phyloP scores from a whole-genome alignment of 306 rosid species.

The Medicago ruthenica region DNA sequence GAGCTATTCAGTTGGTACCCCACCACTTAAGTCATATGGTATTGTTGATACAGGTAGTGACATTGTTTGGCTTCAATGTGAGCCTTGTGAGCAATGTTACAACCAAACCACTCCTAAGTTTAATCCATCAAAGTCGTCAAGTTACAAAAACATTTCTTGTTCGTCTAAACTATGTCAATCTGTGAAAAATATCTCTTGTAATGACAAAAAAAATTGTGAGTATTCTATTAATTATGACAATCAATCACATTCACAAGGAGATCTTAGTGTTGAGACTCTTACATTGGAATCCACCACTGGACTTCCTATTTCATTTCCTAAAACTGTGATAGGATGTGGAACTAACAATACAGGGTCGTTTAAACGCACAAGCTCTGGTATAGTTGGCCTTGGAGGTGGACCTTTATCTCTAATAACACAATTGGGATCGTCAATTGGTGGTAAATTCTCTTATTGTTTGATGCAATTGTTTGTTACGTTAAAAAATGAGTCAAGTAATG shows the following conservation, averaged over 20 bases:
- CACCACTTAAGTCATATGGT: constrained; percentile 32
- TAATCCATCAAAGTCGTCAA: constrained; percentile 45
- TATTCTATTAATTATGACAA: constrained; percentile 49
- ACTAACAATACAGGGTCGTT: not conserved
- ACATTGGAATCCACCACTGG: constrained; percentile 48
- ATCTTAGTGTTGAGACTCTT: constrained; percentile 47
- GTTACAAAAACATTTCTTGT: constrained; percentile 14
- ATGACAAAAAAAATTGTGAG: not conserved
- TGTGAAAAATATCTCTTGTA: not conserved
- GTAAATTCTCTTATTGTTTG: constrained; percentile 63
- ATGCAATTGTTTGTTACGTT: not conserved
- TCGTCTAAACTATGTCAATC: not conserved
- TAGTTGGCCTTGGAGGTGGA: constrained; percentile 61
- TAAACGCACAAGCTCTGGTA: constrained; percentile 33
- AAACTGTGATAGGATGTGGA: constrained; percentile 56
- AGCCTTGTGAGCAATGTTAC: constrained; percentile 54
- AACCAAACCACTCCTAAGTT: constrained; percentile 49
- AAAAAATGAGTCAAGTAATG: too few species aligned
- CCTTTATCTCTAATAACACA: constrained; percentile 46
- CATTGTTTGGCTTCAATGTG: constrained; percentile 63
- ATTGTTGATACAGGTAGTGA: constrained; percentile 62
- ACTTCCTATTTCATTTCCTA: constrained; percentile 26
- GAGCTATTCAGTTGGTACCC: constrained; percentile 54
- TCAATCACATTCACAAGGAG: constrained; percentile 39
- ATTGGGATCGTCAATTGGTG: constrained; percentile 23